phyloP scores from a whole-genome alignment of 306 rosid genomes.

The Begonia peltatifolia region DNA sequence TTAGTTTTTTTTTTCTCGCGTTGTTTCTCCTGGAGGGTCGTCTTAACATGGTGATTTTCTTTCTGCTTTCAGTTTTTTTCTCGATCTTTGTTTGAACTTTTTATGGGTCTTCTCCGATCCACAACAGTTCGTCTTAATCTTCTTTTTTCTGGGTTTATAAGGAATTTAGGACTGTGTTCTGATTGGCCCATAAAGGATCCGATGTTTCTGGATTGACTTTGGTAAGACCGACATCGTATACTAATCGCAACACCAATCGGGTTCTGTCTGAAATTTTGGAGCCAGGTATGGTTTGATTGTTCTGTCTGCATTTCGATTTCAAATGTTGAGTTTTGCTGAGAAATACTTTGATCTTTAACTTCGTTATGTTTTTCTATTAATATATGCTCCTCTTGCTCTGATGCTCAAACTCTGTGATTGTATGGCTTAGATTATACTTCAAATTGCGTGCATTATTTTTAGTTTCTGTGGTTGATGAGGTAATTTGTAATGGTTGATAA shows the following conservation, averaged over 20 bases:
- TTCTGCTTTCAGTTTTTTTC: constrained; percentile 15
- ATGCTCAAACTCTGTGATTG: no score
- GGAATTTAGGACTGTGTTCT: constrained; percentile 23
- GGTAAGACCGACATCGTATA: constrained; percentile 31
- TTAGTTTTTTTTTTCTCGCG: constrained; percentile 19
- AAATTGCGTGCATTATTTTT: no score
- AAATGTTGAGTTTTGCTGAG: constrained; percentile 11
- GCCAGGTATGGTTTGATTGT: constrained; percentile 20
- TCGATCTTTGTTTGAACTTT: constrained; percentile 8
- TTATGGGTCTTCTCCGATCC: constrained; percentile 34
- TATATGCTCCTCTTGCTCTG: no score
- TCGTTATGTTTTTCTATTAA: no score
- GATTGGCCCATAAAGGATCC: constrained; percentile 45
- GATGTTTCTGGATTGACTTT: constrained; percentile 50
- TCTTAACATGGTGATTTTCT: constrained; percentile 39
- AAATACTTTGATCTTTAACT: constrained; percentile 4
- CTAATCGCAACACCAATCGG: constrained; percentile 43
- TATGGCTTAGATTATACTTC: no score
- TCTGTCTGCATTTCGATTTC: constrained; percentile 43
- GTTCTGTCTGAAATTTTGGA: constrained; percentile 42
- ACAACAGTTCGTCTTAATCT: constrained; percentile 8
- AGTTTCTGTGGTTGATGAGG: constrained; percentile 8
- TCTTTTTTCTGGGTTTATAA: constrained; percentile 14
- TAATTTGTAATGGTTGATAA: constrained; percentile 25
- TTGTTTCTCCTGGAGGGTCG: constrained; percentile 32